Percentiles rank a stretch among this genome's conserved stretches.
These are phyloP conservation scores for Ustilago loliicola DNA, from an alignment of 1,284 basidiomycete genomes.

Conservation along the genomic window DNA sequence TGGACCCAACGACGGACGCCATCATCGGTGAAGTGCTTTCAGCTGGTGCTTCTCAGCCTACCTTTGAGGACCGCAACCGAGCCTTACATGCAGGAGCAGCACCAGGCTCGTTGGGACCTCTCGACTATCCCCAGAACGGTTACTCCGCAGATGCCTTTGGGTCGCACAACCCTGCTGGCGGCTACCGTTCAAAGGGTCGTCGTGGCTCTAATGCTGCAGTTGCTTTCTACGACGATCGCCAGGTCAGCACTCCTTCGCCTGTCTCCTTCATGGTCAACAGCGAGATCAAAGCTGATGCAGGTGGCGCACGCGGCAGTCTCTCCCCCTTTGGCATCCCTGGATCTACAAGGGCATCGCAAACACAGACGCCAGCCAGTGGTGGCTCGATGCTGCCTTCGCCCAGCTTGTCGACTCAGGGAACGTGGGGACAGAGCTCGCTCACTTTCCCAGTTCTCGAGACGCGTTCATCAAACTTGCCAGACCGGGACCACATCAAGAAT, in stretches of 20 bases:
- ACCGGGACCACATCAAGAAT: conserved; percentile 61
- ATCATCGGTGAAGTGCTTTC: conserved; percentile 50
- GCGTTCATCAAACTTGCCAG: conserved; percentile 39
- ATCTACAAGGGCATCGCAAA: conserved; percentile 33
- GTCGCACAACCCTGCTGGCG: conserved; percentile 19
- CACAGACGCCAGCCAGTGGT: conserved; percentile 48
- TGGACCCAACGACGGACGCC: conserved; percentile 45
- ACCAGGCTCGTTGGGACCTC: conserved; percentile 42
- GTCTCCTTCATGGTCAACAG: conserved; percentile 66
- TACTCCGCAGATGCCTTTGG: conserved; percentile 33
- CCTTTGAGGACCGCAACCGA: conserved; percentile 36
- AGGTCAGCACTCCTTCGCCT: conserved; percentile 55
- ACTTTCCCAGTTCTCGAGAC: conserved; percentile 55
- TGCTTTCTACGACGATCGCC: conserved; percentile 50
- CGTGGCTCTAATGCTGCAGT: conserved; percentile 51
- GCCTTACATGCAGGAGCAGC: conserved; percentile 29
- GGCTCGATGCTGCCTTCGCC: conserved; percentile 56
- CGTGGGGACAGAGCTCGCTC: conserved; percentile 60
- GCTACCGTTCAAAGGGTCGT: conserved; percentile 40
- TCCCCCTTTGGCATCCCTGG: conserved; percentile 42
- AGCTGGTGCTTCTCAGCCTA: conserved; percentile 27
- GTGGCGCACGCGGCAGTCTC: conserved; percentile 28
- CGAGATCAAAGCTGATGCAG: conserved; percentile 54
- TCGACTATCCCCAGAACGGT: conserved; percentile 43
- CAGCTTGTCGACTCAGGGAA: conserved; percentile 53